Conservation (phyloP, 1,139 yeast species). For the Arxiozyma slooffiae region DNA sequence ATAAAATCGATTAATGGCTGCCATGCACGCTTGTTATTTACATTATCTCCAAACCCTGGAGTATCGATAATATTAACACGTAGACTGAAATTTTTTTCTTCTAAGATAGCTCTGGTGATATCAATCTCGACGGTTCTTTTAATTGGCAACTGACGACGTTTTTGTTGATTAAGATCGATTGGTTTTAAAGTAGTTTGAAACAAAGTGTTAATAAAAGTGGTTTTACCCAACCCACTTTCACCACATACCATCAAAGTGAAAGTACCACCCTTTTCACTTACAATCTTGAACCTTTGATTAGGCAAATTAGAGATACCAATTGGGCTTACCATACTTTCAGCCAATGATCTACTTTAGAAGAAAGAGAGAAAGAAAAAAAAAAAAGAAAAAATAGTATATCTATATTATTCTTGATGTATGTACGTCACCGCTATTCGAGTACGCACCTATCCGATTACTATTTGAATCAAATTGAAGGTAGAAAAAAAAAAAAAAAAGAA, state of each 20-base stretch:
- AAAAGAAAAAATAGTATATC: no score
- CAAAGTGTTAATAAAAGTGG: slow-evolving; percentile 87
- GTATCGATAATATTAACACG: slow-evolving; percentile 88
- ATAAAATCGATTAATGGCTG: slow-evolving; percentile 85
- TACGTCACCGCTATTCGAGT: no score
- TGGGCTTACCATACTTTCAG: slow-evolving; percentile 14
- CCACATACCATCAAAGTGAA: slow-evolving; percentile 95
- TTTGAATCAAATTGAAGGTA: no score
- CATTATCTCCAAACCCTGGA: slow-evolving; percentile 96
- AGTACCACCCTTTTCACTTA: slow-evolving; percentile 78
- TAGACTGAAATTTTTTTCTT: slow-evolving; percentile 81
- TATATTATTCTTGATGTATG: no score
- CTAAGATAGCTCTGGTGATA: slow-evolving; percentile 80
- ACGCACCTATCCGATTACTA: neutral
- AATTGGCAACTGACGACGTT: slow-evolving; percentile 39
- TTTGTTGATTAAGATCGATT: slow-evolving; percentile 21
- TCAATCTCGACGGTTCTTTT: slow-evolving; percentile 88
- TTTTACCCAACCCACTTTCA: slow-evolving; percentile 88
- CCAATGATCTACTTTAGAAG: neutral
- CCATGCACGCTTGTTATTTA: slow-evolving; percentile 89
- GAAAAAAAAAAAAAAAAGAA: no score
- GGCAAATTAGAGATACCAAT: slow-evolving; percentile 87
- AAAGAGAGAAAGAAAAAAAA: no score
- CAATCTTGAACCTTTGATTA: slow-evolving; percentile 87
- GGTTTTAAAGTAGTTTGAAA: slow-evolving; percentile 51